Base-by-base conservation (phyloP, 768 basidiomycete species). In the Boletus sp. region DNA sequence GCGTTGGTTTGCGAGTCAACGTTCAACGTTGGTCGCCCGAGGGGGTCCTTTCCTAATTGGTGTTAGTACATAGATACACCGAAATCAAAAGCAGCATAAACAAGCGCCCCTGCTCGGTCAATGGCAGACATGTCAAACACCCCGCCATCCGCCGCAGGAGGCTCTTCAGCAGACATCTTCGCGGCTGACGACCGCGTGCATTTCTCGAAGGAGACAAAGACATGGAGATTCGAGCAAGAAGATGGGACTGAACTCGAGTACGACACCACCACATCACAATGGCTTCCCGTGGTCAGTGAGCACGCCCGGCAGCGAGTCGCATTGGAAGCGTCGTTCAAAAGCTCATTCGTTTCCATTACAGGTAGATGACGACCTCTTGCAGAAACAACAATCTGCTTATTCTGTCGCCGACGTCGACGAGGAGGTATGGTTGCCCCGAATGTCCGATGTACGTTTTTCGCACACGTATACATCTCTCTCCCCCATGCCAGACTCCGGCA, bases 301-400 rank as follows among this genome's bases (percentile, higher is more conserved):
- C 23, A 4, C 23, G 2, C 39, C 25, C 25, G 3, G 0, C 27
- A 40, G 9, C 32, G 23, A 19, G 29, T 39, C 4, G 11, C 50
- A 13, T n/a, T n/a, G 17, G 4, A 29, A 33, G 29, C 5, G 41
- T 30, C 43, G 13, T 38, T 39, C 11, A 38, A 5, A 23, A 45
- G 25, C 40, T 62, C 43, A 62, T 30, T 13, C 49, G 11, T 33
- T 23, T 19, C 43, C 58, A 48, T 54, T 39, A 7, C 63, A 96
- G 94, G 77, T 96, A 33, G 90, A 93, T 59, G 93, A 96, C 58
- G 92, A 95, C 50, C 75, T 91, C 13, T 60, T 96, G 53, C 86
- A 84, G 66, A 85, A 84, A 23, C 96, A 99, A 69, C 97, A 98
- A 75, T 94, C 93, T 1, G 95, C 93, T 1, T 99, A 99, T 71